Conservation (phyloP, 345 rosid genomes). For the Theobroma cacao region DNA sequence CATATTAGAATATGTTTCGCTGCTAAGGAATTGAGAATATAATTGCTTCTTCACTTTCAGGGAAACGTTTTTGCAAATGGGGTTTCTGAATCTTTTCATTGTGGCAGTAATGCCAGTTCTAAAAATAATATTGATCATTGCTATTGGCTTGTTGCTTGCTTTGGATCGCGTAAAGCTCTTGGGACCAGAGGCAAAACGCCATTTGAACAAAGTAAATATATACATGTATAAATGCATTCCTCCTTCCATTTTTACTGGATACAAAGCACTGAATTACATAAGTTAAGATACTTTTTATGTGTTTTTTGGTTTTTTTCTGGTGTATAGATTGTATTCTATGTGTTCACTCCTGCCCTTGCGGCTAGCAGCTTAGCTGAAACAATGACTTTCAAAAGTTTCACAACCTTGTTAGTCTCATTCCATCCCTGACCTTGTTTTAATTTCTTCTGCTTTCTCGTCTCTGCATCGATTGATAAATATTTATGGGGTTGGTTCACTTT, state of each 20-base stretch:
- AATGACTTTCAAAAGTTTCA: conserved; percentile 33
- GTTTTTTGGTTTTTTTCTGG: neutral
- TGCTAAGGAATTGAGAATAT: neutral
- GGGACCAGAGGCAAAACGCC: conserved; percentile 29
- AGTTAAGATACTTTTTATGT: neutral
- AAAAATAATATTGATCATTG: conserved; percentile 39
- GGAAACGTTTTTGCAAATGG: conserved; percentile 19
- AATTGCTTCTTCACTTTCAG: neutral
- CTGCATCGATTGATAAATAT: neutral
- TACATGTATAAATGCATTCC: neutral
- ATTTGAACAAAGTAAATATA: conserved; percentile 34
- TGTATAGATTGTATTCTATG: conserved; percentile 33
- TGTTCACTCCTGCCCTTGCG: conserved; percentile 42
- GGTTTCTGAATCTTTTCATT: conserved; percentile 26
- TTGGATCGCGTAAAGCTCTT: conserved; percentile 33
- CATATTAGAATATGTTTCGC: neutral
- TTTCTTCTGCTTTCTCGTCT: neutral
- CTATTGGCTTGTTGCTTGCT: conserved; percentile 38
- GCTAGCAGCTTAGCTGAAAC: conserved; percentile 37
- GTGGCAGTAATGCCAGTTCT: conserved; percentile 39
- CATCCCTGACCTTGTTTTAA: neutral
- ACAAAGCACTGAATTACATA: neutral
- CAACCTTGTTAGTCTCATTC: conserved; percentile 32
- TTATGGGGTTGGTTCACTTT: neutral
- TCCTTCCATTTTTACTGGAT: neutral